Conservation (phyloP, 2,329 filamentous ascomycete genomes). For the Periglandula ipomoeae region DNA sequence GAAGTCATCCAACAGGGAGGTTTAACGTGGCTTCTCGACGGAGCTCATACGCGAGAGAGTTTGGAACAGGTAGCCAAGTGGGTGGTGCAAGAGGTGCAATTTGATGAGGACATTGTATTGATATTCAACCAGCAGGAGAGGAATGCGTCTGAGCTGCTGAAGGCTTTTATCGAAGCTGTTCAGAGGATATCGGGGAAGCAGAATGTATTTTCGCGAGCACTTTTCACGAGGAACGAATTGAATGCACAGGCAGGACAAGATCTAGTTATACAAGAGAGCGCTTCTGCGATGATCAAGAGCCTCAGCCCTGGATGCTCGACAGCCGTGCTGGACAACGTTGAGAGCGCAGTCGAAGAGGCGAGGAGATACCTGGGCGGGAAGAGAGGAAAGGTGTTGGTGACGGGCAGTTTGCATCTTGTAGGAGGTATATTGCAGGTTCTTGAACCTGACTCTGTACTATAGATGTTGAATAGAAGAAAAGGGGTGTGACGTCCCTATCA, state of each 20-base stretch:
- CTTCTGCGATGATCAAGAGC: slow-evolving; percentile 51
- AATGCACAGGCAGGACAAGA: slow-evolving; percentile 20
- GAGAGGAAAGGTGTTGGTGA: slow-evolving; percentile 53
- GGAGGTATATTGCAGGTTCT: slow-evolving; percentile 69
- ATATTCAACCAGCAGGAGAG: slow-evolving; percentile 93
- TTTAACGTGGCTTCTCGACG: slow-evolving; percentile 73
- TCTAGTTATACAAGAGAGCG: slow-evolving; percentile 54
- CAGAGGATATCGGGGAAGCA: slow-evolving; percentile 24
- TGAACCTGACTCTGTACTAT: slow-evolving; percentile 35
- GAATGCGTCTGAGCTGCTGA: slow-evolving; percentile 59
- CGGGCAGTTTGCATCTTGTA: slow-evolving; percentile 77
- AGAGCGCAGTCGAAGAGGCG: slow-evolving; percentile 56
- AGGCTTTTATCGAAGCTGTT: slow-evolving; percentile 51
- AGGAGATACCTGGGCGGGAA: slow-evolving; percentile 28
- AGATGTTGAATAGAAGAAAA: slow-evolving; percentile 4
- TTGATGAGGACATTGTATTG: slow-evolving; percentile 38
- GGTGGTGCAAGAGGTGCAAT: slow-evolving; percentile 50
- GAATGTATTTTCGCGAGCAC: slow-evolving; percentile 55
- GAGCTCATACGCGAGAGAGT: slow-evolving; percentile 81
- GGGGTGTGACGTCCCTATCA: neutral
- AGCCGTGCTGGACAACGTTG: slow-evolving; percentile 56
- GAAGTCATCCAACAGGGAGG: slow-evolving; percentile 49
- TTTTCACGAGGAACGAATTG: slow-evolving; percentile 70
- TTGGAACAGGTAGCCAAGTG: slow-evolving; percentile 67
- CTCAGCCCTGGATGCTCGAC: slow-evolving; percentile 38